Evolutionary conservation across 2,329 filamentous ascomycete genomes (phyloP).

Genomic region (Apiospora rasikravindrae): DNA sequence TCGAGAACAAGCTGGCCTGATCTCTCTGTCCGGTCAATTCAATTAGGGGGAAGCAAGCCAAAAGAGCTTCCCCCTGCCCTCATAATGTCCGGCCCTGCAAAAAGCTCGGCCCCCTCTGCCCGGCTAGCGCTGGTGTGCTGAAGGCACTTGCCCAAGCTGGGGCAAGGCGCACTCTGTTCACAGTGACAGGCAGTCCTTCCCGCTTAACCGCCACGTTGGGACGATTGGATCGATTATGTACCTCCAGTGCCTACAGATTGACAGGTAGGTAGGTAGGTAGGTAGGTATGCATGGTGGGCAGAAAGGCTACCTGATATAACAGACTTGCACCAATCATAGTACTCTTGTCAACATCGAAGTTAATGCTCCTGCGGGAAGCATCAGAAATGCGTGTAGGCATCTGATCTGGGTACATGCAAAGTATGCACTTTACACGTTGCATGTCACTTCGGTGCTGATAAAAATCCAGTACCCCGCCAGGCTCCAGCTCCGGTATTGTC

Average conservation of each 20-base stretch:
- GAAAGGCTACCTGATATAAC: not conserved
- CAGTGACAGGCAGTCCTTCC: not conserved
- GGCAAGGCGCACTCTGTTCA: constrained; percentile 6
- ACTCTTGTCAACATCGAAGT: not conserved
- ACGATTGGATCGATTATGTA: constrained; percentile 3
- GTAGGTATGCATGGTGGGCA: not conserved
- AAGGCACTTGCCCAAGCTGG: not conserved
- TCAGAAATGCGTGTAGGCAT: too few species aligned
- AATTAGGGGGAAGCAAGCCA: constrained; percentile 4
- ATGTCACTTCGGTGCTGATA: not conserved
- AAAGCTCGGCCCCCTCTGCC: not conserved
- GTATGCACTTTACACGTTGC: too few species aligned
- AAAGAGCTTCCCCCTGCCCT: not conserved
- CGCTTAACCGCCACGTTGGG: not conserved
- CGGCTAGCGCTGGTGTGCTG: not conserved
- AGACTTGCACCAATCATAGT: not conserved
- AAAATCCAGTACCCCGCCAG: not conserved
- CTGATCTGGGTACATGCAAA: too few species aligned
- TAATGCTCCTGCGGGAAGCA: not conserved
- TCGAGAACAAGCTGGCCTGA: constrained; percentile 16
- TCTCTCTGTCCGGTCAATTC: not conserved
- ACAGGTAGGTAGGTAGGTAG: not conserved
- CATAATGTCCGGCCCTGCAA: not conserved
- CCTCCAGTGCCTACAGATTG: not conserved
- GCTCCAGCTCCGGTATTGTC: not conserved